Percentiles rank a stretch among this genome's conserved stretches.
phyloP scores from a whole-genome alignment of 148 eudicot genomes.

The Salicornia ramosissima region DNA sequence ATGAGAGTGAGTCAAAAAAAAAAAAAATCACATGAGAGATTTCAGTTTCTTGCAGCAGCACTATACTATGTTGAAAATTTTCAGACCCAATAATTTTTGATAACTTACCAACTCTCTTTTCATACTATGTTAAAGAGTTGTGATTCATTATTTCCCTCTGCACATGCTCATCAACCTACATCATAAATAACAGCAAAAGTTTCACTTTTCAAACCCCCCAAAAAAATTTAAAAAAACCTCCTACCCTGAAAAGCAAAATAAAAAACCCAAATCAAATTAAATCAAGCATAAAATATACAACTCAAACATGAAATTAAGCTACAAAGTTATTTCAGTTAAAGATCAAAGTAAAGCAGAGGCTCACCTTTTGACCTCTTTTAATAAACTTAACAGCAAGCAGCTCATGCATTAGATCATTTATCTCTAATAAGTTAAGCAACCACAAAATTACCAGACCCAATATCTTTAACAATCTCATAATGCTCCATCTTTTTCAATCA shows the following conservation, averaged over 20 bases:
- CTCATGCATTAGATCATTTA: constrained; percentile 47
- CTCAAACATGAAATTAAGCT: not conserved
- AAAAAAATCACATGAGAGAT: no score
- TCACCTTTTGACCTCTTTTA: constrained; percentile 77
- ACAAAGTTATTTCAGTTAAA: not conserved
- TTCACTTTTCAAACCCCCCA: constrained; percentile 4
- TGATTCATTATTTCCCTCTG: constrained; percentile 90
- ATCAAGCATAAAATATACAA: not conserved
- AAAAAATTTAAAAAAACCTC: not conserved
- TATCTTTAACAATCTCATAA: constrained; percentile 57
- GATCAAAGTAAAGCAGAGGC: constrained; percentile 5
- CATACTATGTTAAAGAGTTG: constrained; percentile 71
- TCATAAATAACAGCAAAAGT: constrained; percentile 3
- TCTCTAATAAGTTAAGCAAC: constrained; percentile 81
- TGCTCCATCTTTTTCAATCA: constrained; percentile 47
- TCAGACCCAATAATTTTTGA: no score
- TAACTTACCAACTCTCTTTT: no score
- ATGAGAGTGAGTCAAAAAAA: no score
- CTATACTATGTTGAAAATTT: no score
- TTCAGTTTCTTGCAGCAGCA: no score
- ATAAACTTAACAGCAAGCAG: constrained; percentile 72
- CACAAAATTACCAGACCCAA: constrained; percentile 88
- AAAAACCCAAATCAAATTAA: constrained; percentile 2
- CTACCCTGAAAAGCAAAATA: constrained; percentile 23
- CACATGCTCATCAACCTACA: constrained; percentile 92